phyloP scores from a whole-genome alignment of 352 stramenopile genomes.

The Phytophthora ramorum region DNA sequence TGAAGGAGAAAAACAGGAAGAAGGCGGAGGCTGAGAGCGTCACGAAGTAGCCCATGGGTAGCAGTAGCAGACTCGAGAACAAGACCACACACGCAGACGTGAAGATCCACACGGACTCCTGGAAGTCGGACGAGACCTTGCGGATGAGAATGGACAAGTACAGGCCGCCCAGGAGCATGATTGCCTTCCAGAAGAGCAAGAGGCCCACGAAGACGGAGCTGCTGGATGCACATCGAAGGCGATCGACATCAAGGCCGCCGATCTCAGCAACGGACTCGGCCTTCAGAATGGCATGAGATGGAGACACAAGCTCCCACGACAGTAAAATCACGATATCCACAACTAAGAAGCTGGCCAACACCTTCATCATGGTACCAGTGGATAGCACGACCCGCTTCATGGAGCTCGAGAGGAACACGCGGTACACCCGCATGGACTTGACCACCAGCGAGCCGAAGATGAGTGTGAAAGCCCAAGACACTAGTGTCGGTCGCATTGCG shows the following conservation, averaged over 20 bases:
- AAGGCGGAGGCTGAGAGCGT: conserved; percentile 40
- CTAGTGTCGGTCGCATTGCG: conserved; percentile 31
- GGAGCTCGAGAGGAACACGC: conserved; percentile 46
- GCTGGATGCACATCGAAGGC: conserved; percentile 36
- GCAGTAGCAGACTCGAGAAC: conserved; percentile 45
- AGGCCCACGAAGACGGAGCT: conserved; percentile 46
- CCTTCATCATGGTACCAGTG: conserved; percentile 48
- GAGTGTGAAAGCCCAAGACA: conserved; percentile 55
- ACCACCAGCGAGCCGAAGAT: conserved; percentile 57
- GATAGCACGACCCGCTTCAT: conserved; percentile 58
- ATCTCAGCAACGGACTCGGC: conserved; percentile 25
- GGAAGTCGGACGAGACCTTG: conserved; percentile 56
- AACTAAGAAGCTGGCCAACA: conserved; percentile 40
- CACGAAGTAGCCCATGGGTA: conserved; percentile 59
- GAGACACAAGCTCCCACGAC: conserved; percentile 39
- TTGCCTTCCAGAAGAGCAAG: conserved; percentile 53
- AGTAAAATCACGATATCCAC: conserved; percentile 48
- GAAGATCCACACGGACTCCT: conserved; percentile 68
- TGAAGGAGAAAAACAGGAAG: conserved; percentile 46
- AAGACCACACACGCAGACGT: conserved; percentile 48
- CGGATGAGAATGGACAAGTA: conserved; percentile 63
- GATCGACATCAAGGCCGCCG: conserved; percentile 31
- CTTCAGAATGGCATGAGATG: conserved; percentile 15
- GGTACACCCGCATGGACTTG: conserved; percentile 65
- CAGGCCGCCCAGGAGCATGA: conserved; percentile 46